Percentiles rank a stretch among this genome's conserved stretches.
These are phyloP conservation scores for Prunus mongolica DNA, from an alignment of 306 rosid species.

Conservation along the genomic window DNA sequence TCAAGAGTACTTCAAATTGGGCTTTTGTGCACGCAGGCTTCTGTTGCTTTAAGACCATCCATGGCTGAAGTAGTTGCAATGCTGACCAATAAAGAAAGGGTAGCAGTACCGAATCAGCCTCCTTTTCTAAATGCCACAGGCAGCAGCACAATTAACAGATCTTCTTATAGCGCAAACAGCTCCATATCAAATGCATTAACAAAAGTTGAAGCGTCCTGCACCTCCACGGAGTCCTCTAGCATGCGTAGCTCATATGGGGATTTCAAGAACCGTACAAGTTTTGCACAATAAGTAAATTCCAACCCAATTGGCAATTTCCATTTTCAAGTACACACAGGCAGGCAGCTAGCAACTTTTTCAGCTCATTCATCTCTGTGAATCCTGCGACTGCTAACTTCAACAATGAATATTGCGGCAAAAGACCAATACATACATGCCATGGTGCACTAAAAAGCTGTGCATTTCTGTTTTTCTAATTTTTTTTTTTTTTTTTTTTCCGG, in stretches of 20 bases:
- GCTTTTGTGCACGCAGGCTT: constrained; percentile 78
- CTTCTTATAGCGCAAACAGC: constrained; percentile 45
- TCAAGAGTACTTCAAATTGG: constrained; percentile 61
- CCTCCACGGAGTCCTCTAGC: constrained; percentile 43
- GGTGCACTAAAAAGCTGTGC: background rate
- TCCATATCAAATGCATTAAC: constrained; percentile 39
- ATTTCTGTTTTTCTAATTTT: background rate
- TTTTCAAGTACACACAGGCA: background rate
- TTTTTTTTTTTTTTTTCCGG: background rate
- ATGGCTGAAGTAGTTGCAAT: constrained; percentile 54
- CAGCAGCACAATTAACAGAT: too few species aligned
- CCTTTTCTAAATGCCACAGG: constrained; percentile 57
- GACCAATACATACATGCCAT: background rate
- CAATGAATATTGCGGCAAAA: background rate
- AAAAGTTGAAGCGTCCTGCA: constrained; percentile 42
- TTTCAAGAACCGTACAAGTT: constrained; percentile 32
- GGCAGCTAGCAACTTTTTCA: background rate
- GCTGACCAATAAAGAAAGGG: constrained; percentile 41
- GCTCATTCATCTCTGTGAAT: background rate
- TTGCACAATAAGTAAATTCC: constrained; percentile 4
- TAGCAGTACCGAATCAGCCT: constrained; percentile 56
- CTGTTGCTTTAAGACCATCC: constrained; percentile 62
- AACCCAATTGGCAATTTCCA: constrained; percentile 7
- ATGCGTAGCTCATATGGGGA: constrained; percentile 24
- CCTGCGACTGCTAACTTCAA: background rate